phyloP scores from a whole-genome alignment of 169 alveolate genomes.

The Cryptosporidium tyzzeri region DNA sequence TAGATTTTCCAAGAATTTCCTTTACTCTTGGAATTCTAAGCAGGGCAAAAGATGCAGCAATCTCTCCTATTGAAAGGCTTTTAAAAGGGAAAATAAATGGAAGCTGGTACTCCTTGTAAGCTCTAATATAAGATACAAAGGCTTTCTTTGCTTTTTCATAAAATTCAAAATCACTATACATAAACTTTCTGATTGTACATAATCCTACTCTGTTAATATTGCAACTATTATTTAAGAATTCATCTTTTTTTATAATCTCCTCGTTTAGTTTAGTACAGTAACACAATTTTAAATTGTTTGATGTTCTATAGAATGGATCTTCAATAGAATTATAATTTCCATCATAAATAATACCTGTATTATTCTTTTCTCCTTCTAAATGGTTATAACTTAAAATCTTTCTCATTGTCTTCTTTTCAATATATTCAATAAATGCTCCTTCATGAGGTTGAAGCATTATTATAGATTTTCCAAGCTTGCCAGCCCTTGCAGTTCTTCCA shows the following conservation, averaged over 20 bases:
- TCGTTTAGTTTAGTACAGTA: constrained; percentile 31
- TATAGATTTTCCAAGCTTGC: constrained; percentile 87
- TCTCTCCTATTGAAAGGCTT: constrained; percentile 89
- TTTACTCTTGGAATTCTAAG: constrained; percentile 92
- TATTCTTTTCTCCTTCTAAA: constrained; percentile 35
- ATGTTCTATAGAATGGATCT: constrained; percentile 19
- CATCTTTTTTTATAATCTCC: constrained; percentile 56
- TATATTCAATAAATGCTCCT: constrained; percentile 84
- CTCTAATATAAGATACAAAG: constrained; percentile 92
- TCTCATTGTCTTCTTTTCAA: constrained; percentile 82
- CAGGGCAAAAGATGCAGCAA: constrained; percentile 89
- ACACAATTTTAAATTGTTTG: not conserved
- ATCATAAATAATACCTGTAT: not conserved
- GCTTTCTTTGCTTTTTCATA: constrained; percentile 90
- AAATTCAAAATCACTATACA: constrained; percentile 86
- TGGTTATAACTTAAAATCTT: constrained; percentile 76
- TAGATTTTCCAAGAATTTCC: constrained; percentile 90
- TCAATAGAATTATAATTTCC: constrained; percentile 12
- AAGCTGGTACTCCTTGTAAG: constrained; percentile 92
- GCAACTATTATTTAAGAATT: constrained; percentile 1
- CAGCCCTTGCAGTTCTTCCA: constrained; percentile 93
- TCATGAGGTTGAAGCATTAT: constrained; percentile 85
- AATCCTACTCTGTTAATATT: constrained; percentile 30
- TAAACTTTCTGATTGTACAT: constrained; percentile 71
- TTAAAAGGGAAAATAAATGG: constrained; percentile 87